phyloP scores from a whole-genome alignment of 768 basidiomycete species.

The Trichaptum fuscoviolaceum region DNA sequence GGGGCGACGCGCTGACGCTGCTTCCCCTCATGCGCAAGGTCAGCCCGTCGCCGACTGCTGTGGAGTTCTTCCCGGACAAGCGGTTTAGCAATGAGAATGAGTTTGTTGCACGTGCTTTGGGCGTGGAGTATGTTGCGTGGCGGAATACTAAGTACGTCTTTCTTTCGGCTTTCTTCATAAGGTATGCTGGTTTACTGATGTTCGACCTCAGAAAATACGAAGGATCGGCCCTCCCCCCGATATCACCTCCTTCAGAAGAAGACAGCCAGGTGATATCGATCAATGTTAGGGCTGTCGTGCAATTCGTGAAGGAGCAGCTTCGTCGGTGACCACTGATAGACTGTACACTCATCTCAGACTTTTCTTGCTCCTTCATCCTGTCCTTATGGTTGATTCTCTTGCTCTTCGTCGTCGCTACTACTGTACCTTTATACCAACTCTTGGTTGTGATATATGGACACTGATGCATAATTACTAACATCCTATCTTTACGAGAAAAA shows the following conservation, averaged over 20 bases:
- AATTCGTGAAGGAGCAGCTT: conserved; percentile 29
- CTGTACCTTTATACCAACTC: no score
- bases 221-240: background rate
- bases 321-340: background rate
- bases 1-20: conserved; percentile 62
- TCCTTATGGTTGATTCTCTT: no score
- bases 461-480: no score
- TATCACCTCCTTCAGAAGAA: conserved; percentile 20
- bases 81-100: conserved; percentile 61
- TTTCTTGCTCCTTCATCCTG: no score
- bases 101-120: conserved; percentile 46
- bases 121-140: conserved; percentile 58
- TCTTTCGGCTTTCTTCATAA: background rate
- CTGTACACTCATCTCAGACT: no score
- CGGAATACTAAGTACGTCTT: conserved; percentile 32
- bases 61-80: conserved; percentile 74
- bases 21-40: conserved; percentile 38
- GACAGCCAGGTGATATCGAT: conserved; percentile 27
- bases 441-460: no score
- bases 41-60: conserved; percentile 44
- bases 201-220: background rate
- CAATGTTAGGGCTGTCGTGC: conserved; percentile 36
- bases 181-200: background rate
- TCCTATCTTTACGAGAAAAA: no score
- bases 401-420: no score